A percentile compares a stretch with the other conserved stretches of the same genome.
phyloP scores from a whole-genome alignment of 2,329 filamentous ascomycete genomes.

The Cladosporium oxysporum region DNA sequence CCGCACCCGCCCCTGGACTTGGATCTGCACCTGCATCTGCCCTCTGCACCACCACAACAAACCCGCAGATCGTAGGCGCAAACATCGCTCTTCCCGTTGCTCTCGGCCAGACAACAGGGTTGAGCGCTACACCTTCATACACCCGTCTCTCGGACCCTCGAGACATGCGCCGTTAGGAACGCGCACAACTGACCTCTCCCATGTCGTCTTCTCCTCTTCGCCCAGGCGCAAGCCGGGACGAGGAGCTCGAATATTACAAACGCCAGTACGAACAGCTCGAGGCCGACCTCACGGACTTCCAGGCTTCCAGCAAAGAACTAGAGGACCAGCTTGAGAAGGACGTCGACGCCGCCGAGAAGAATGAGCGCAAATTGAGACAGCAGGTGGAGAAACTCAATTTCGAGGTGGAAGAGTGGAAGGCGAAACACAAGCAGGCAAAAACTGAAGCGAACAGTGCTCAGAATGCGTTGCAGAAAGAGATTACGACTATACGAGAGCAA shows the following conservation, averaged over 20 bases:
- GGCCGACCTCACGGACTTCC: constrained; percentile 88
- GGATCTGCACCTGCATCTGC: neutral
- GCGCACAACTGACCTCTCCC: constrained; percentile 27
- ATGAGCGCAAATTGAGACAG: constrained; percentile 80
- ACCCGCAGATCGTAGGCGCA: neutral
- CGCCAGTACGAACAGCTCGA: constrained; percentile 91
- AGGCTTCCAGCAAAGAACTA: constrained; percentile 88
- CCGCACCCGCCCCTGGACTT: constrained; percentile 7
- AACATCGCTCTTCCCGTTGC: neutral
- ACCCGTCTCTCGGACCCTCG: neutral
- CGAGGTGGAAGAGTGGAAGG: constrained; percentile 98
- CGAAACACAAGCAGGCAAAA: constrained; percentile 96
- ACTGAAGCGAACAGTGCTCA: constrained; percentile 82
- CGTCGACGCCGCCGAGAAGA: constrained; percentile 90
- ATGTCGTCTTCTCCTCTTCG: constrained; percentile 42
- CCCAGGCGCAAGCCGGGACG: constrained; percentile 54
- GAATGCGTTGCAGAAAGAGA: constrained; percentile 87
- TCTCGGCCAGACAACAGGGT: neutral
- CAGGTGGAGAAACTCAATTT: constrained; percentile 82
- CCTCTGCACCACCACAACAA: neutral
- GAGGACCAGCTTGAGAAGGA: constrained; percentile 95
- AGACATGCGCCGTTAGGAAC: constrained; percentile 37
- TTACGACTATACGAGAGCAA: constrained; percentile 82
- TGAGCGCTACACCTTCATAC: neutral
- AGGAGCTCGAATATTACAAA: constrained; percentile 93